Conservation (phyloP, 75 land plant genomes). For the Gnetum montanum region DNA sequence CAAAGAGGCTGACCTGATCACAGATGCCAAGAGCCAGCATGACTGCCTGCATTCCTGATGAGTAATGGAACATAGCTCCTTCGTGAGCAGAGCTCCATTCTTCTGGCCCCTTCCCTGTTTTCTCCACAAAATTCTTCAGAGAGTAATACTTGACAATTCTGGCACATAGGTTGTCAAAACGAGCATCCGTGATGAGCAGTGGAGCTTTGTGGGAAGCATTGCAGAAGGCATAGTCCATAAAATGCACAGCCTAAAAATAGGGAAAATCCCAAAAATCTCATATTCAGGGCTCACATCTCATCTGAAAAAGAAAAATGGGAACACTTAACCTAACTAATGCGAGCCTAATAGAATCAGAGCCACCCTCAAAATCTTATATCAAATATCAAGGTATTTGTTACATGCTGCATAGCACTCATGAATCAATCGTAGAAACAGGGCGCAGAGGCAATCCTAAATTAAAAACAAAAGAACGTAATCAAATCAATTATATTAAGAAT, state of each 20-base stretch:
- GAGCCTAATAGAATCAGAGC: no score
- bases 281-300: no score
- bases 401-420: no score
- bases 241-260: conserved; percentile 56
- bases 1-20: conserved; percentile 68
- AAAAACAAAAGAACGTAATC: no score
- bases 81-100: conserved; percentile 63
- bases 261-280: no score
- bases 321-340: no score
- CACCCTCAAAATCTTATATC: no score
- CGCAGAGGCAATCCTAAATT: no score
- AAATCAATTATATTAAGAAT: no score
- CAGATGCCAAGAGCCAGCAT: conserved; percentile 84
- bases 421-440: no score
- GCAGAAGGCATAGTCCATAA: conserved; percentile 62
- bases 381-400: no score
- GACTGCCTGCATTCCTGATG: conserved; percentile 92
- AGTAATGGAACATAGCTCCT: conserved; percentile 72
- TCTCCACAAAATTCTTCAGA: conserved; percentile 50
- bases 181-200: conserved; percentile 63
- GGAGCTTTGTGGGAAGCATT: conserved; percentile 49
- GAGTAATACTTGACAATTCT: conserved; percentile 86
- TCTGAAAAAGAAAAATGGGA: no score
- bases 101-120: conserved; percentile 34
- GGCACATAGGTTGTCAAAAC: conserved; percentile 61